Evolutionary conservation across 2,329 filamentous ascomycete genomes (phyloP).

Genomic region (Phaeosphaeria sp.): DNA sequence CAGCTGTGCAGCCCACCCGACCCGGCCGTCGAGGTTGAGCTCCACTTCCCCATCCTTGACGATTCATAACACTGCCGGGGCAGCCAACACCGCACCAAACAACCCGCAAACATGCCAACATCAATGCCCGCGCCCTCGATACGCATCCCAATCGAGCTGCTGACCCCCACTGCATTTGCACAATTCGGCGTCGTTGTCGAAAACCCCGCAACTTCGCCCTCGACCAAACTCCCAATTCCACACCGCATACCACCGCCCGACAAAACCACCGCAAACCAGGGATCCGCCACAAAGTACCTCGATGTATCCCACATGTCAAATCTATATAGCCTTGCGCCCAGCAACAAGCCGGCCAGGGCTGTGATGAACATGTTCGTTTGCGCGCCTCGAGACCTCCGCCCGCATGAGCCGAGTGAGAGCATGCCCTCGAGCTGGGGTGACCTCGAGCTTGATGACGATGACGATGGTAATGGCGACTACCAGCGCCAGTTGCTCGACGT

Average conservation of each 20-base stretch:
- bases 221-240: slow-evolving; percentile 54
- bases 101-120: slow-evolving; percentile 40
- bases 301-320: slow-evolving; percentile 77
- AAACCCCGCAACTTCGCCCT: slow-evolving; percentile 67
- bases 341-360: slow-evolving; percentile 62
- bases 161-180: slow-evolving; percentile 73
- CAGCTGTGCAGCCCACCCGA: slow-evolving; percentile 9
- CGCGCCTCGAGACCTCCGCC: slow-evolving; percentile 65
- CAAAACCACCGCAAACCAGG: slow-evolving; percentile 76
- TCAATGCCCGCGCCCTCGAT: slow-evolving; percentile 50
- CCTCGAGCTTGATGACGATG: slow-evolving; percentile 41
- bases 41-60: slow-evolving; percentile 12
- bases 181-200: slow-evolving; percentile 83
- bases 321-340: slow-evolving; percentile 71
- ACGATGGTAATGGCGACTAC: slow-evolving; percentile 24
- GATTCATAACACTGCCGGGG: background rate
- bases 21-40: slow-evolving; percentile 4
- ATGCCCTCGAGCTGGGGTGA: slow-evolving; percentile 45
- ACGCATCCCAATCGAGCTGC: slow-evolving; percentile 65
- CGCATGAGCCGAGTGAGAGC: slow-evolving; percentile 44
- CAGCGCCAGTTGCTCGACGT: slow-evolving; percentile 65
- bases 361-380: slow-evolving; percentile 92
- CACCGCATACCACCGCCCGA: slow-evolving; percentile 54
- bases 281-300: slow-evolving; percentile 84
- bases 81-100: background rate